Evolutionary conservation across 495 filamentous ascomycete genomes (phyloP), one percentile per base, ranked within the genome.

Genomic region (Darksidea phi): DNA sequence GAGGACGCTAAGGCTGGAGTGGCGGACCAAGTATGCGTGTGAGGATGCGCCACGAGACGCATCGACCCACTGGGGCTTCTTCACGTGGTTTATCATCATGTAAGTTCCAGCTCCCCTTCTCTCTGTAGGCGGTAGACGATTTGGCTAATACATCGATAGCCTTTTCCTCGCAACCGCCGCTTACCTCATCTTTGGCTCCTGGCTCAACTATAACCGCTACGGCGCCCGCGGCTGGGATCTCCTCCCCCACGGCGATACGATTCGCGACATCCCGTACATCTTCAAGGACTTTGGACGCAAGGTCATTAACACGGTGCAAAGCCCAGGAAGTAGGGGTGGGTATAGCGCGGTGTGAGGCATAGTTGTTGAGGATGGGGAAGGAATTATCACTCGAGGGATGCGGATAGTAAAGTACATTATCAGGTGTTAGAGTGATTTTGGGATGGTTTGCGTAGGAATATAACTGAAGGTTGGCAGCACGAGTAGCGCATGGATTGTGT

Each of bases 121-220:
- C 18, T 15, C 41, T 43, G 18, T 15, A 20, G 6, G 36, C 8
- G 3, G 41, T 43, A 13, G 4, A n/a, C 15, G 41, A 43, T 43
- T 18, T 52, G 50, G 23, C 57, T 51, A 51, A 28, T 20, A 17
- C 23, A 24, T 46, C 28, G 43, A 32, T 64, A 93, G 93, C 62
- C 73, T 87, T 70, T 98, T 98, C 82, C 81, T 97, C 47, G 83
- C 81, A 46, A 83, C 84, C 17, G 91, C 94, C 15, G 77, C 95
- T 20, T 98, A 98, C 74, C 86, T 98, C 64, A 96, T 98, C 73
- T 97, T 97, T 69, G 91, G 91, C 69, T 95, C 91, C 21, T 98
- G 94, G 94, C 86, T 97, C 66, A 97, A 97, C 78, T 97, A 97
- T 80, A 97, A 90, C 79, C 90, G 91, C 57, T 95, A 95, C 72